phyloP scores from a whole-genome alignment of 306 rosid genomes.

The Citrullus colocynthis region DNA sequence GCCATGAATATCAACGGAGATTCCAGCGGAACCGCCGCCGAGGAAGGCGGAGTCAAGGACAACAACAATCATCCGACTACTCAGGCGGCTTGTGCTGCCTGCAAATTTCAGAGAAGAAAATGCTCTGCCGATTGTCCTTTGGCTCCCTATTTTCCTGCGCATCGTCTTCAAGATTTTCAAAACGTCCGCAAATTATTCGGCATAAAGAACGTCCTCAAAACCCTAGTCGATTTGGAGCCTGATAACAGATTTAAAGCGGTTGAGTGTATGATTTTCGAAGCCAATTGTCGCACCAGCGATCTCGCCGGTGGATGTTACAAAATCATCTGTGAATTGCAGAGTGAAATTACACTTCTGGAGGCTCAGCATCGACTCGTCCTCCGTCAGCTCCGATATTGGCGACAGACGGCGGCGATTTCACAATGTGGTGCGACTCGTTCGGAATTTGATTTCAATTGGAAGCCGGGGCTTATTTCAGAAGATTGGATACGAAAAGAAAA shows the following conservation, averaged over 20 bases:
- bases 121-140: neutral
- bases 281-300: neutral
- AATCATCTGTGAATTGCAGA: neutral
- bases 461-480: neutral
- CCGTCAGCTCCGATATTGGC: neutral
- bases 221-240: neutral
- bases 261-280: neutral
- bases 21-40: neutral
- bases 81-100: neutral
- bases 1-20: neutral
- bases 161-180: neutral
- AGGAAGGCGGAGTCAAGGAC: neutral
- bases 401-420: neutral
- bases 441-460: neutral
- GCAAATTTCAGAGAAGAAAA: conserved; percentile 4
- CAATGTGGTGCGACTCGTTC: neutral
- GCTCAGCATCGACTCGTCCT: neutral
- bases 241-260: neutral
- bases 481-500: neutral
- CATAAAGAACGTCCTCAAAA: neutral
- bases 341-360: neutral
- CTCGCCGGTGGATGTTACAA: neutral
- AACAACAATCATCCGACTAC: neutral
- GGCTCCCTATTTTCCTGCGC: neutral
- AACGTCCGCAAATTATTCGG: neutral